phyloP scores from a whole-genome alignment of 768 basidiomycete species.

The Pleurotus tuber-regium region DNA sequence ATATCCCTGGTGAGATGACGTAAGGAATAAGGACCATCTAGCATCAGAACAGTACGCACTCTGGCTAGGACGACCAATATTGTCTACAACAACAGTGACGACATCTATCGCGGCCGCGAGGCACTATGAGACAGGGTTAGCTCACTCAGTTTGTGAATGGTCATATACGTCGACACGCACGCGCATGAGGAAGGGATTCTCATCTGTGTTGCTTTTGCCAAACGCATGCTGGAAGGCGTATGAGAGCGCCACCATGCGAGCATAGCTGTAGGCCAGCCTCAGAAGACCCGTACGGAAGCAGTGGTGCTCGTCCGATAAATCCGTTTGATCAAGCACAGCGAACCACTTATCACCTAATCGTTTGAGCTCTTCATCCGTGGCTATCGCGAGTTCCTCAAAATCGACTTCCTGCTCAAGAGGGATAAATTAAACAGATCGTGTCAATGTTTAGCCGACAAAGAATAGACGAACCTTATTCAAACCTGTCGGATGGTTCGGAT shows the following conservation, averaged over 20 bases:
- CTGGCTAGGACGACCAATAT: constrained; percentile 54
- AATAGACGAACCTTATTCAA: constrained; percentile 61
- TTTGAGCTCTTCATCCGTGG: constrained; percentile 69
- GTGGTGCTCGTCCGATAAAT: constrained; percentile 53
- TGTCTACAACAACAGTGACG: constrained; percentile 56
- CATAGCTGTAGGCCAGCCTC: constrained; percentile 63
- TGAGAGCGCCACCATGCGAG: constrained; percentile 65
- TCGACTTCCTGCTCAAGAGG: constrained; percentile 49
- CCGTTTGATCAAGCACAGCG: constrained; percentile 44
- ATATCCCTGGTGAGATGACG: constrained; percentile 37
- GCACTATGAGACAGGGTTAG: constrained; percentile 41
- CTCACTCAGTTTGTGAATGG: not conserved
- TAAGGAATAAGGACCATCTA: constrained; percentile 10
- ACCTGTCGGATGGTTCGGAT: constrained; percentile 71
- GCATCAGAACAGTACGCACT: constrained; percentile 33
- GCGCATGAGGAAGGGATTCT: constrained; percentile 63
- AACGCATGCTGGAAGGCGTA: constrained; percentile 78
- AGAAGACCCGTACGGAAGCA: constrained; percentile 61
- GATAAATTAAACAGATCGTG: not conserved
- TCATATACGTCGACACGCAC: constrained; percentile 38
- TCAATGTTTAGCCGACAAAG: not conserved
- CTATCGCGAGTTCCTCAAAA: constrained; percentile 60
- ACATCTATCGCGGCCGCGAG: constrained; percentile 65
- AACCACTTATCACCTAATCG: constrained; percentile 56
- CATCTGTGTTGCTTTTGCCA: constrained; percentile 57